These are phyloP conservation scores for Acacia crassicarpa DNA, from an alignment of 306 rosid species.

Conservation along the genomic window DNA sequence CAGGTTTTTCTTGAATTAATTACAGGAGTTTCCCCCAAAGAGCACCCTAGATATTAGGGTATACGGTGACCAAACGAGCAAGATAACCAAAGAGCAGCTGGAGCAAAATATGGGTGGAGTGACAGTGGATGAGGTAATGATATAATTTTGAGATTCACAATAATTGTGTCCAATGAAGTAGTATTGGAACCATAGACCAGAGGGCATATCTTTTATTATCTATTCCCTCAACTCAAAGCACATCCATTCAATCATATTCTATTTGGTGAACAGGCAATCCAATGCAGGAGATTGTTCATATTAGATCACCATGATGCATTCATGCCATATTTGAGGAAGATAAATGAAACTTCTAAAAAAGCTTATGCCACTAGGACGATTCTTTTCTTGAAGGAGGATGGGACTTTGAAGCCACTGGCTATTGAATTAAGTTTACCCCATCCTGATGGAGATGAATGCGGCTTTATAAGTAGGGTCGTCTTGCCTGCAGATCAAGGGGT, in stretches of 20 bases:
- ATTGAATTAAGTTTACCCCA: conserved; percentile 79
- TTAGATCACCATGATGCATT: conserved; percentile 76
- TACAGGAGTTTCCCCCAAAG: conserved; percentile 73
- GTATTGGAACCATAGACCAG: not conserved
- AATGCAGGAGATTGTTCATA: conserved; percentile 43
- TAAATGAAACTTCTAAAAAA: conserved; percentile 58
- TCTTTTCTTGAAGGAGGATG: conserved; percentile 57
- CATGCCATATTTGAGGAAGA: conserved; percentile 62
- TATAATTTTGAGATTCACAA: not conserved
- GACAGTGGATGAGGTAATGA: conserved; percentile 58
- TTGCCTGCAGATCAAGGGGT: conserved; percentile 59
- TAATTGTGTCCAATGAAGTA: not conserved
- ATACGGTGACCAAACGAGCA: conserved; percentile 78
- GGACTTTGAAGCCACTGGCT: conserved; percentile 69
- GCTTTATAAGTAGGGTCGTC: conserved; percentile 53
- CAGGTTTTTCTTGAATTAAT: conserved; percentile 14
- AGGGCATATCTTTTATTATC: not conserved
- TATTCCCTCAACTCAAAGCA: not conserved
- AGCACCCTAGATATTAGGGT: conserved; percentile 58
- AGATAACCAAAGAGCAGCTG: conserved; percentile 47
- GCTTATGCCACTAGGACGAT: conserved; percentile 76
- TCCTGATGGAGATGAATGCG: conserved; percentile 55
- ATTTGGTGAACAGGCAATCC: conserved; percentile 56
- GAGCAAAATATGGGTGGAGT: conserved; percentile 51
- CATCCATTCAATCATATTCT: not conserved